Conservation (phyloP, 768 basidiomycete genomes). For the Tylopilus cervinicoccineus region DNA sequence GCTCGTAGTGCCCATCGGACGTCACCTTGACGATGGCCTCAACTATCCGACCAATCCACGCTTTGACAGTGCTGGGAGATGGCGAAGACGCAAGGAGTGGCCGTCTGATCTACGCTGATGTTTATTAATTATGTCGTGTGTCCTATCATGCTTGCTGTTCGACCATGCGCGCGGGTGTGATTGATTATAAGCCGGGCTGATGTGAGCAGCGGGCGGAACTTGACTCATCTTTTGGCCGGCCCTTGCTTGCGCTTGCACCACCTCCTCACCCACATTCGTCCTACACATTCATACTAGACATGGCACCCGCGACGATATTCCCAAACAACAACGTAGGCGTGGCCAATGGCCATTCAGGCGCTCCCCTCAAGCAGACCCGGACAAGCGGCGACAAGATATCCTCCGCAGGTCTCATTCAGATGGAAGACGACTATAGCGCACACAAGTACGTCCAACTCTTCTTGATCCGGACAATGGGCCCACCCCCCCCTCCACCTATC, state of each 20-base stretch:
- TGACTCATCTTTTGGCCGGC: background rate
- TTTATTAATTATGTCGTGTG: background rate
- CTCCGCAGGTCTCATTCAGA: constrained; percentile 68
- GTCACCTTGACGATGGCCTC: constrained; percentile 53
- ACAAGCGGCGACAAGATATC: constrained; percentile 33
- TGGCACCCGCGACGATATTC: constrained; percentile 24
- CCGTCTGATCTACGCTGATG: constrained; percentile 56
- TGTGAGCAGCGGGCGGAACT: constrained; percentile 22
- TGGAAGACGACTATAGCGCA: constrained; percentile 80
- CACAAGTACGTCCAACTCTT: constrained; percentile 76
- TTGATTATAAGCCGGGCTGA: background rate
- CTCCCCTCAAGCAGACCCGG: constrained; percentile 15
- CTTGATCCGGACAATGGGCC: background rate
- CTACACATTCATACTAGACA: constrained; percentile 4
- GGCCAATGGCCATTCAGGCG: constrained; percentile 16
- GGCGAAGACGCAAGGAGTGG: constrained; percentile 68
- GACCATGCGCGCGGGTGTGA: background rate
- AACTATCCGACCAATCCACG: constrained; percentile 67
- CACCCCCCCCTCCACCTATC: constrained; percentile 21
- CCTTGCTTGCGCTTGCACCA: background rate
- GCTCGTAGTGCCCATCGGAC: constrained; percentile 48
- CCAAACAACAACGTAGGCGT: background rate
- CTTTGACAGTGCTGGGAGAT: constrained; percentile 65
- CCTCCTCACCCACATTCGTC: background rate
- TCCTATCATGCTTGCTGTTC: background rate